These are phyloP conservation scores for Naganishia antarctica DNA, from an alignment of 768 basidiomycete genomes.

Conservation along the genomic window DNA sequence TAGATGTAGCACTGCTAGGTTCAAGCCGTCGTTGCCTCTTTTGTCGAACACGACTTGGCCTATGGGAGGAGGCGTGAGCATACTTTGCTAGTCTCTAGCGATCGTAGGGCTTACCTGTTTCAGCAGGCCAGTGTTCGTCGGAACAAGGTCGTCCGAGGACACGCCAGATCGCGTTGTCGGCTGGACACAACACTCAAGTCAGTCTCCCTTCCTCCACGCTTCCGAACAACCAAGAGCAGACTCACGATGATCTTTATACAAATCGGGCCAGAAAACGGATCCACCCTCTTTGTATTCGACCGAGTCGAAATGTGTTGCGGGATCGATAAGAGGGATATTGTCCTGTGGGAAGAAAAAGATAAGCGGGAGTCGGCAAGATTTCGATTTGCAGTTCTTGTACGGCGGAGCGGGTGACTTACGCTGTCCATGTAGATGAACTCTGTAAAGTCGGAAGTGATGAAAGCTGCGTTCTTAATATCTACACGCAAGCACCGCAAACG, in stretches of 20 bases:
- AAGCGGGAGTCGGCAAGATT: background rate
- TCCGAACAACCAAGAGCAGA: background rate
- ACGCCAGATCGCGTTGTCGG: constrained; percentile 53
- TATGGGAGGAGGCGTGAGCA: background rate
- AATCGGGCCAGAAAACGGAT: constrained; percentile 53
- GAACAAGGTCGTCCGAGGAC: constrained; percentile 48
- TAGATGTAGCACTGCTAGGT: constrained; percentile 51
- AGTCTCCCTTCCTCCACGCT: no score
- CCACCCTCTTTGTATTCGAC: constrained; percentile 45
- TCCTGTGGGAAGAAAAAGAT: constrained; percentile 36
- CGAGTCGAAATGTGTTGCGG: constrained; percentile 48
- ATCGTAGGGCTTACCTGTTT: constrained; percentile 33
- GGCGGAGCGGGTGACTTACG: constrained; percentile 30
- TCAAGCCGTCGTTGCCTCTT: constrained; percentile 50
- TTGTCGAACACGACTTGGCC: constrained; percentile 52
- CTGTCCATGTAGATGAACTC: constrained; percentile 47
- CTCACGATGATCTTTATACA: constrained; percentile 51
- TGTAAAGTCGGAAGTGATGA: constrained; percentile 42
- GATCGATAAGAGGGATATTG: constrained; percentile 50
- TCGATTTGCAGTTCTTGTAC: background rate
- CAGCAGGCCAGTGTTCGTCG: constrained; percentile 50
- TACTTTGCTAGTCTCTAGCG: no score
- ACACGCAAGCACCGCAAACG: background rate
- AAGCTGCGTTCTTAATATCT: constrained; percentile 45
- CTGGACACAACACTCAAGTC: no score